These are phyloP conservation scores for Proteromonas lacertae DNA, from an alignment of 352 stramenopile genomes.

Conservation along the genomic window DNA sequence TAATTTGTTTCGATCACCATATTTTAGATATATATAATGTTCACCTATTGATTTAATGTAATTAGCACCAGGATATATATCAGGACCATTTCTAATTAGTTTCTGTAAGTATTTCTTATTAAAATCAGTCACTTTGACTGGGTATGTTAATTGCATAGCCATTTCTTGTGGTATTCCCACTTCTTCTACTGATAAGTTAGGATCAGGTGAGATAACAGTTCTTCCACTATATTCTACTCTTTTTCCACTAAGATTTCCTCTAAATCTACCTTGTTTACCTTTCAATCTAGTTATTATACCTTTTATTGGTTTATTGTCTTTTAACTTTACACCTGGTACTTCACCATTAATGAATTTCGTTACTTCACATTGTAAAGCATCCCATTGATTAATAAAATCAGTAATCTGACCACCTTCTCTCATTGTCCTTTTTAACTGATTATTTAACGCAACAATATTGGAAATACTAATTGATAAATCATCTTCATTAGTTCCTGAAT, in stretches of 20 bases:
- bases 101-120: constrained; percentile 82
- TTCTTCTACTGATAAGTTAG: constrained; percentile 73
- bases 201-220: constrained; percentile 94
- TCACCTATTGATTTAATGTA: constrained; percentile 7
- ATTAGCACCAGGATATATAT: constrained; percentile 83
- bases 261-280: constrained; percentile 80
- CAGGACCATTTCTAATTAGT: constrained; percentile 68
- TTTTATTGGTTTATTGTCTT: constrained; percentile 60
- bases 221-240: constrained; percentile 93
- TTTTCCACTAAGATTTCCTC: constrained; percentile 91
- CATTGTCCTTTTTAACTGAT: constrained; percentile 58
- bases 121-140: constrained; percentile 42
- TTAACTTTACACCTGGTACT: constrained; percentile 68
- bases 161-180: constrained; percentile 66
- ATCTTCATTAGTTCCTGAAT: constrained; percentile 58
- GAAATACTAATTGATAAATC: too few species aligned
- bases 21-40: constrained; percentile 29
- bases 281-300: constrained; percentile 61
- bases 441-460: constrained; percentile 96
- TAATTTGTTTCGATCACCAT: constrained; percentile 58
- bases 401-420: constrained; percentile 70
- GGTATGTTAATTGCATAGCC: constrained; percentile 92
- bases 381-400: constrained; percentile 96
- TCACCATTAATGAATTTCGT: constrained; percentile 94
- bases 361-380: constrained; percentile 83